Percentiles rank a stretch among this genome's conserved stretches.
Conservation (phyloP, 2,329 filamentous ascomycete species). For the Aulographum hederae region DNA sequence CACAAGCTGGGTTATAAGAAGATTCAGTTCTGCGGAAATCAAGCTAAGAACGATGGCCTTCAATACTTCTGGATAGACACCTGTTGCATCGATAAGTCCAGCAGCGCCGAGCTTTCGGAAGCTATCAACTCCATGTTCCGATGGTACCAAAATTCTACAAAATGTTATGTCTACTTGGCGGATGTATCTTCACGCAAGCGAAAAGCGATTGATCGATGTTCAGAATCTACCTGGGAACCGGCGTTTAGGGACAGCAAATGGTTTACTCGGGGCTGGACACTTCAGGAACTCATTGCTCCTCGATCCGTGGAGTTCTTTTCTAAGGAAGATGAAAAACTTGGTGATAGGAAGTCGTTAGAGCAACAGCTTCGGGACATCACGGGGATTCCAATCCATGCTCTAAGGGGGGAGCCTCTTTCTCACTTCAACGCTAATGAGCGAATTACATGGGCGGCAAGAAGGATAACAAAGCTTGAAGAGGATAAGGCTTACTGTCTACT, state of each 20-base stretch:
- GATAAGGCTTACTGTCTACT: slow-evolving; percentile 6
- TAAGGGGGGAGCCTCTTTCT: background rate
- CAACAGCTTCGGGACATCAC: slow-evolving; percentile 3
- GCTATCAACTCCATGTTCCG: slow-evolving; percentile 12
- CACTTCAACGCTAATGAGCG: slow-evolving; percentile 2
- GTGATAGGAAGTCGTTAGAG: slow-evolving; percentile 1
- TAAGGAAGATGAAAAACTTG: slow-evolving; percentile 1
- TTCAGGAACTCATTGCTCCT: slow-evolving; percentile 9
- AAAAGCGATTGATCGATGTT: background rate
- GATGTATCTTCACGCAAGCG: slow-evolving; percentile 8
- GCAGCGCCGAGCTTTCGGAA: slow-evolving; percentile 17
- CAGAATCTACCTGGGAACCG: slow-evolving; percentile 1
- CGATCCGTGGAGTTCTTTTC: slow-evolving; percentile 8
- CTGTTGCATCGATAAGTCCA: slow-evolving; percentile 20
- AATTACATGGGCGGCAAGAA: slow-evolving; percentile 1
- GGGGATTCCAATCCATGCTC: slow-evolving; percentile 2
- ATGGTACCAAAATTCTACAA: slow-evolving; percentile 17
- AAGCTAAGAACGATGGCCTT: slow-evolving; percentile 4
- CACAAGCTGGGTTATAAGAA: slow-evolving; percentile 5
- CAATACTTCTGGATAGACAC: slow-evolving; percentile 21
- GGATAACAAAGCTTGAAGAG: slow-evolving; percentile 1
- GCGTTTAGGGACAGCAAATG: slow-evolving; percentile 7
- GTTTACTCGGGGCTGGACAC: slow-evolving; percentile 8
- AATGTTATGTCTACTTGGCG: slow-evolving; percentile 17
- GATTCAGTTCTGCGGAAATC: slow-evolving; percentile 4